Percentiles rank a stretch among this genome's conserved stretches.
phyloP scores from a whole-genome alignment of 805 yeast species.

The Teunomyces cretensis region DNA sequence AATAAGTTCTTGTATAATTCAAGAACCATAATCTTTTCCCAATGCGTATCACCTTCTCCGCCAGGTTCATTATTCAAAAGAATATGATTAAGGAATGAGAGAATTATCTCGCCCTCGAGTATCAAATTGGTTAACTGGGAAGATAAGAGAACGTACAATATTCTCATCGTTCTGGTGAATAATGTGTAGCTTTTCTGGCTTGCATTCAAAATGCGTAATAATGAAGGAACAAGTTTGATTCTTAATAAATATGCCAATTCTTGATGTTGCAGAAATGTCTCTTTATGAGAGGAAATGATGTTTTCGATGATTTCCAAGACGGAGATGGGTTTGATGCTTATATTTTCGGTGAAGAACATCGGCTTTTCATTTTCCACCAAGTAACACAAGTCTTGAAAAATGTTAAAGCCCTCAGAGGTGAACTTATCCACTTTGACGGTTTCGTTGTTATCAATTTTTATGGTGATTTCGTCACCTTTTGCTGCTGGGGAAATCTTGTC shows the following conservation, averaged over 20 bases:
- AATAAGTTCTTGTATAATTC: conserved; percentile 69
- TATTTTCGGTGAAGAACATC: conserved; percentile 48
- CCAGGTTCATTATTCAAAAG: conserved; percentile 55
- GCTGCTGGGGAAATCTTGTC: conserved; percentile 37
- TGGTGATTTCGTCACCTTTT: conserved; percentile 22
- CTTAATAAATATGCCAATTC: conserved; percentile 70
- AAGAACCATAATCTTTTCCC: conserved; percentile 74
- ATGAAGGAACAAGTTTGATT: conserved; percentile 69
- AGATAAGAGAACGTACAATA: conserved; percentile 60
- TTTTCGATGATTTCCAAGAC: conserved; percentile 85
- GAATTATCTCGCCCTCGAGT: conserved; percentile 77
- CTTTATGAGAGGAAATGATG: conserved; percentile 62
- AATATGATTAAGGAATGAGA: conserved; percentile 73
- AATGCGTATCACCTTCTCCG: conserved; percentile 36
- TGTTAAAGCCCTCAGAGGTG: conserved; percentile 67
- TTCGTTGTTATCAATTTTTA: conserved; percentile 47
- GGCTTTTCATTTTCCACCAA: conserved; percentile 61
- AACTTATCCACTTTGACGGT: conserved; percentile 45
- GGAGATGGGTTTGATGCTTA: conserved; percentile 53
- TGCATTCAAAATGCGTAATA: conserved; percentile 59
- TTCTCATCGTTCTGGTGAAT: conserved; percentile 72
- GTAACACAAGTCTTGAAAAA: conserved; percentile 72
- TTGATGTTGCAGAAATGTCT: conserved; percentile 52
- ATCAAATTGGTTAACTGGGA: conserved; percentile 59
- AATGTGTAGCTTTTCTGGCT: conserved; percentile 63